Conservation (phyloP, 225 moss, liverwort and hornwort species). For the Climacium dendroides region DNA sequence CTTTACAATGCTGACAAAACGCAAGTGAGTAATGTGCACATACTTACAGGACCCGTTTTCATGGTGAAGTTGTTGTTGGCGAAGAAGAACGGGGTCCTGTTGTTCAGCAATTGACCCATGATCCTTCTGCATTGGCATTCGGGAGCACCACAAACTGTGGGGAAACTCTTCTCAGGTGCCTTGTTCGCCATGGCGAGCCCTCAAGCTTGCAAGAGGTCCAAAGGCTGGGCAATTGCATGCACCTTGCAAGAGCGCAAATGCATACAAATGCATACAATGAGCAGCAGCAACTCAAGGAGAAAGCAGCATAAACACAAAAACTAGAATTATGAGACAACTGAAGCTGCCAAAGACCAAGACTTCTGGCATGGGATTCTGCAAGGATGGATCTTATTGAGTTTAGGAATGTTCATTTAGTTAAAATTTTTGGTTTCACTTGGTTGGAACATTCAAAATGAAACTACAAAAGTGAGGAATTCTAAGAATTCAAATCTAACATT, state of each 20-base stretch:
- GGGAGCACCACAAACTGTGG: not conserved
- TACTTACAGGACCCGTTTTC: not conserved
- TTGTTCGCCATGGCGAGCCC: not conserved
- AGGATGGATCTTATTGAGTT: not conserved
- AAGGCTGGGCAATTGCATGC: not conserved
- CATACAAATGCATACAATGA: too few species aligned
- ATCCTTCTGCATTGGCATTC: not conserved
- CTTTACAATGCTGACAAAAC: not conserved
- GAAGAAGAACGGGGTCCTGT: not conserved
- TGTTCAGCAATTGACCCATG: not conserved
- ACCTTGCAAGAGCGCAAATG: too few species aligned
- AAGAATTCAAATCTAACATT: too few species aligned
- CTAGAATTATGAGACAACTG: too few species aligned
- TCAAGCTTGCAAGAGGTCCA: not conserved
- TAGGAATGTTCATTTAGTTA: not conserved
- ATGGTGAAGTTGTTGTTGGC: not conserved
- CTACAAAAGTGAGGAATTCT: not conserved
- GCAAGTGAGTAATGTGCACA: not conserved
- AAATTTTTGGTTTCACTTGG: not conserved
- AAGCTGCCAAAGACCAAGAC: not conserved
- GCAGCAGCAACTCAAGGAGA: not conserved
- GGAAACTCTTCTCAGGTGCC: not conserved
- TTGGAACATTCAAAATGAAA: not conserved
- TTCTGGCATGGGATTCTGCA: too few species aligned
- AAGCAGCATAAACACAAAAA: not conserved